phyloP scores from a whole-genome alignment of 1,139 yeast genomes.

The Kodamaea arcana region DNA sequence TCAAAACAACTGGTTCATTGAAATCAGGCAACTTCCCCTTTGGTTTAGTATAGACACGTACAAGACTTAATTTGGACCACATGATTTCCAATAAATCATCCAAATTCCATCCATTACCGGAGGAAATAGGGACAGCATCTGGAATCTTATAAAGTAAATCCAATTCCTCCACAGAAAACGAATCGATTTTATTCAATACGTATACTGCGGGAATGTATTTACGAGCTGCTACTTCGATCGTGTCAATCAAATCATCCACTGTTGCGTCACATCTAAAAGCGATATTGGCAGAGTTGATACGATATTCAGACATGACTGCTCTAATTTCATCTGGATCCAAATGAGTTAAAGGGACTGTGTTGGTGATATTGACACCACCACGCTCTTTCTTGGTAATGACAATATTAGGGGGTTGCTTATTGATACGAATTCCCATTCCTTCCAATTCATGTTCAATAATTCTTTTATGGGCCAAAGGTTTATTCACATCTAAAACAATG shows the following conservation, averaged over 20 bases:
- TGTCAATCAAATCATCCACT: constrained; percentile 90
- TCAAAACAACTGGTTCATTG: constrained; percentile 86
- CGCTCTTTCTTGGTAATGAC: constrained; percentile 86
- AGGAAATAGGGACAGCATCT: constrained; percentile 92
- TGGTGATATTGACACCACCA: constrained; percentile 93
- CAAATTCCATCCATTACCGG: constrained; percentile 94
- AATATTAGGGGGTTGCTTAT: constrained; percentile 89
- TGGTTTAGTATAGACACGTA: constrained; percentile 95
- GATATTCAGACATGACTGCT: constrained; percentile 94
- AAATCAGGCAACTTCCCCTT: constrained; percentile 94
- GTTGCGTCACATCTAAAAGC: constrained; percentile 97
- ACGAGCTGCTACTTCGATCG: constrained; percentile 86
- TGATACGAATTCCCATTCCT: constrained; percentile 94
- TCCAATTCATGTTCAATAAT: constrained; percentile 93
- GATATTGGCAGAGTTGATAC: constrained; percentile 94
- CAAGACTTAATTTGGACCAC: constrained; percentile 90
- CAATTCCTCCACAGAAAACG: constrained; percentile 88
- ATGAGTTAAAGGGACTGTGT: constrained; percentile 87
- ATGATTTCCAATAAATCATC: constrained; percentile 89
- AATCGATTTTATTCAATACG: constrained; percentile 91
- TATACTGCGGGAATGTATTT: constrained; percentile 93
- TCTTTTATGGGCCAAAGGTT: constrained; percentile 89
- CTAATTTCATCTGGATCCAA: constrained; percentile 88
- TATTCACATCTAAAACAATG: constrained; percentile 91
- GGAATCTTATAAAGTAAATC: constrained; percentile 89